Evolutionary conservation across 805 yeast species (phyloP), one percentile per base, ranked within the genome.

Genomic region (Diddensiella santjacobensis): DNA sequence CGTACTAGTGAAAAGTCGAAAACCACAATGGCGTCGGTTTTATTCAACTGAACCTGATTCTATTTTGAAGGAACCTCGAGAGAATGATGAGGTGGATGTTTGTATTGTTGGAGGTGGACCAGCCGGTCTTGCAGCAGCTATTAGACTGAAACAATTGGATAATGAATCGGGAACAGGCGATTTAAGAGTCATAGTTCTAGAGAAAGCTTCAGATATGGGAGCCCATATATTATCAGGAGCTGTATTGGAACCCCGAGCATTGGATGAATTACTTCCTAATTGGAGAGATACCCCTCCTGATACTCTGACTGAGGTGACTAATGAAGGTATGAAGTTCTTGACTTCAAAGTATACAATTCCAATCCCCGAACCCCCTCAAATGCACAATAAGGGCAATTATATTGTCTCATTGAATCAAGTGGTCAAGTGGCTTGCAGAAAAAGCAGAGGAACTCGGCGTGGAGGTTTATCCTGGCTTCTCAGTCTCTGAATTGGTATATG

Each of bases 21-120:
- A n/a, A n/a, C n/a, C n/a, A n/a, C n/a, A n/a, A n/a, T n/a, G n/a
- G n/a, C n/a, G n/a, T n/a, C n/a, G n/a, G n/a, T n/a, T n/a, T n/a
- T 60, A 39, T 8, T 44, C 45, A 8, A 41, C 45, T 17, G 31
- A 26, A 26, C 6, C 33, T n/a, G 49, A 47, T 24, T 36, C 50
- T 24, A 48, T 44, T n/a, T 47, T 54, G 29, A 20, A 42, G 8
- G 83, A 79, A 52, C 87, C 83, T 53, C 73, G 98, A 48, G 95
- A 86, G 3, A 78, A 74, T 11, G 99, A 93, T 61, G 78, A 79
- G 26, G 96, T 87, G 11, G 99, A 93, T 65, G 96, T 93, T 19
- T 86, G 95, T 60, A 88, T 93, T 44, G 96, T 93, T 1, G 99
- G 99, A 38, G 98, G 95, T 30, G 99, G 99, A 0, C 98, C 98